These are phyloP conservation scores for Podila horticola DNA, from an alignment of 192 early-diverging fungal species.

Conservation along the genomic window DNA sequence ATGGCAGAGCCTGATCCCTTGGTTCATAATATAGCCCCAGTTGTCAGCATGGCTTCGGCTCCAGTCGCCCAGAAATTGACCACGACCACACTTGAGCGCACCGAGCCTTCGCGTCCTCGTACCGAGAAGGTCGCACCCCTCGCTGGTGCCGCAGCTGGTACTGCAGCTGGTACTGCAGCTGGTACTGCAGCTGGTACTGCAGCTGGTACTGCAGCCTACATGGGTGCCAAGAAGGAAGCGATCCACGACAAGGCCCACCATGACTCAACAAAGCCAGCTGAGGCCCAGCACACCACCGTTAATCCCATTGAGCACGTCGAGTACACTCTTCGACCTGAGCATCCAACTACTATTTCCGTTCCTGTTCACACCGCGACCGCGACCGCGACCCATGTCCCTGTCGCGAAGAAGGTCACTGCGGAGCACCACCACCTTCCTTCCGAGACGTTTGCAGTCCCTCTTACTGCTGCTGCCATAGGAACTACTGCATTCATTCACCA, in stretches of 20 bases:
- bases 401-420: background rate
- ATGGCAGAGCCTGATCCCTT: too few relatives aligned
- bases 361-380: background rate
- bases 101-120: too few relatives aligned
- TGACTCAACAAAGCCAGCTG: background rate
- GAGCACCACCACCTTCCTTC: background rate
- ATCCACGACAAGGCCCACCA: background rate
- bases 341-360: background rate
- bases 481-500: background rate
- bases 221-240: background rate
- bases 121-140: too few relatives aligned
- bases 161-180: background rate
- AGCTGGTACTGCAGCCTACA: background rate
- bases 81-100: too few relatives aligned
- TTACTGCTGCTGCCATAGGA: background rate
- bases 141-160: background rate
- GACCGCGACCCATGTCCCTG: background rate
- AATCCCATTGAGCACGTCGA: background rate
- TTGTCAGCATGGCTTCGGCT: too few relatives aligned
- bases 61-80: too few relatives aligned
- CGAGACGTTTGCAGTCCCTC: background rate
- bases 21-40: too few relatives aligned
- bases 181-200: background rate
- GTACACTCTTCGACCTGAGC: background rate
- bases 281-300: background rate